These are phyloP conservation scores for Psilocybe tampanensis DNA, from an alignment of 768 basidiomycete genomes.

Conservation along the genomic window DNA sequence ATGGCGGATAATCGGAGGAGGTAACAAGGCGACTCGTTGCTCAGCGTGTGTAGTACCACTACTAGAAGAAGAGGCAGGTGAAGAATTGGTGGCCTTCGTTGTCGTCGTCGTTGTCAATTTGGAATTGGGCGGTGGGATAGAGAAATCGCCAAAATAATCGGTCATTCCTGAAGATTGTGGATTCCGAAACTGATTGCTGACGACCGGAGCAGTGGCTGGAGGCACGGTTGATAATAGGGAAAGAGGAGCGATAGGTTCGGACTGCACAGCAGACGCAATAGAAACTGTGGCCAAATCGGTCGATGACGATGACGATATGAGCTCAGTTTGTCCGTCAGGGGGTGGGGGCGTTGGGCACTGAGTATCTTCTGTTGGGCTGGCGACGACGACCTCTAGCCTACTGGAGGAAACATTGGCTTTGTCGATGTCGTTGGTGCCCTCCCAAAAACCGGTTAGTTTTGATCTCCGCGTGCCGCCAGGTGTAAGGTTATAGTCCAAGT, in stretches of 20 bases:
- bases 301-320: neutral
- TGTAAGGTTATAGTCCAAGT: constrained; percentile 37
- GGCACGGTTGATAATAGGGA: constrained; percentile 7
- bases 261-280: neutral
- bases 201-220: constrained; percentile 20
- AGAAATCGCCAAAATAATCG: constrained; percentile 26
- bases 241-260: constrained; percentile 2
- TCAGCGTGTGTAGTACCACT: neutral
- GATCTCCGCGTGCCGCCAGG: constrained; percentile 55
- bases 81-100: neutral
- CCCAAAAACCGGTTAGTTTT: constrained; percentile 73
- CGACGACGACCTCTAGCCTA: constrained; percentile 20
- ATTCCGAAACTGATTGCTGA: constrained; percentile 2
- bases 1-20: constrained; percentile 7
- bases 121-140: constrained; percentile 2
- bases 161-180: neutral
- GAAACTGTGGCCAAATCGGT: neutral
- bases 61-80: neutral
- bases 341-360: neutral
- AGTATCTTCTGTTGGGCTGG: constrained; percentile 21
- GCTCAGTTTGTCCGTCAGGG: neutral
- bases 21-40: constrained; percentile 3
- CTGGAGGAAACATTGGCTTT: constrained; percentile 8
- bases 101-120: neutral
- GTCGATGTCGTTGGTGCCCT: constrained; percentile 71